Evolutionary conservation across 257 asterid genomes (phyloP).

Genomic region (Solanum medicagineum): DNA sequence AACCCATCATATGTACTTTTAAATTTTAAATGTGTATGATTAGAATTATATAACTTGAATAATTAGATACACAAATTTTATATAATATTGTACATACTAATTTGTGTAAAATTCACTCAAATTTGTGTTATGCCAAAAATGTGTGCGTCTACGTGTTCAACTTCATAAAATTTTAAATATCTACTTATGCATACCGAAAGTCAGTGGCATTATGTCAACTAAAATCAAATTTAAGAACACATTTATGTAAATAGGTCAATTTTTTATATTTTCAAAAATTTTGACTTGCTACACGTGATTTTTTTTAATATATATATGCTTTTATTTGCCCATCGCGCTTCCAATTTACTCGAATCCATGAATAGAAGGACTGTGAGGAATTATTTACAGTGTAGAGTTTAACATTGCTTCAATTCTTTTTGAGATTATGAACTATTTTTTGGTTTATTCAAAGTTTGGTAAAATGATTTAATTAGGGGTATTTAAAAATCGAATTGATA

Average conservation of each 20-base stretch:
- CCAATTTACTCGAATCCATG: not conserved
- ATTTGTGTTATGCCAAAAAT: not conserved
- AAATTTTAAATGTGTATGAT: too few species aligned
- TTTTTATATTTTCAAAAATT: not conserved
- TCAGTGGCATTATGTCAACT: too few species aligned
- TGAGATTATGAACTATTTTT: not conserved
- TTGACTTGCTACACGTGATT: not conserved
- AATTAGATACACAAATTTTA: accelerated
- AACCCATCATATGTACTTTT: too few species aligned
- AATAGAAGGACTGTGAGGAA: not conserved
- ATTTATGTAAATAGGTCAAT: not conserved
- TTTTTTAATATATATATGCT: not conserved
- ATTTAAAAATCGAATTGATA: too few species aligned
- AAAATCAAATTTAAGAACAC: not conserved
- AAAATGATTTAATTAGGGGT: not conserved
- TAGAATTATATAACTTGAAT: too few species aligned
- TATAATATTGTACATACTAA: too few species aligned
- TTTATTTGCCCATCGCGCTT: not conserved
- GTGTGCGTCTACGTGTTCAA: accelerated
- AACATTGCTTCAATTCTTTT: not conserved
- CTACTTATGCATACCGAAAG: accelerated
- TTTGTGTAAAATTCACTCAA: accelerated
- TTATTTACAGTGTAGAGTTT: not conserved
- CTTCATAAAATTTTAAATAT: not conserved
- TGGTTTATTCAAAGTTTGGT: not conserved